Conservation (phyloP, 768 basidiomycete genomes). For the Trametes cinnabarina region DNA sequence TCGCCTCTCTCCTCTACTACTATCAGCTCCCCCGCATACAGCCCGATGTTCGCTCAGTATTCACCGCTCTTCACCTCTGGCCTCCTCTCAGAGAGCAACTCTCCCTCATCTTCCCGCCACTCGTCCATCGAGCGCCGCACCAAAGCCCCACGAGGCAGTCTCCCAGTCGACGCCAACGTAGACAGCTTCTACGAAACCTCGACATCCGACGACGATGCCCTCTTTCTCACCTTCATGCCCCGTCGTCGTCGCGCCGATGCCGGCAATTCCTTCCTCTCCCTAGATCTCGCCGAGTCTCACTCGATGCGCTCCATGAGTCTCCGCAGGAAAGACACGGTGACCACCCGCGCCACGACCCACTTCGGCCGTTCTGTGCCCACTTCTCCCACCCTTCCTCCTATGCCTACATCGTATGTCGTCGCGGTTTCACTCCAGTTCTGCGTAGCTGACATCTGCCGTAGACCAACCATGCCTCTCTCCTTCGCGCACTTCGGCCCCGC, state of each 20-base stretch:
- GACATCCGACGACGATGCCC: slow-evolving; percentile 35
- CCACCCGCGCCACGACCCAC: slow-evolving; percentile 18
- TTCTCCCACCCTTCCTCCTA: slow-evolving; percentile 7
- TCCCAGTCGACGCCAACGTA: slow-evolving; percentile 39
- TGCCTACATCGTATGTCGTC: slow-evolving; percentile 12
- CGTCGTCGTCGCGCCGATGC: slow-evolving; percentile 34
- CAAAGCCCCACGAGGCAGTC: slow-evolving; percentile 27
- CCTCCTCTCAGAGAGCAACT: slow-evolving; percentile 41
- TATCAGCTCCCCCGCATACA: background rate
- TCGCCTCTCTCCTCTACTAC: background rate
- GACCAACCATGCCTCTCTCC: slow-evolving; percentile 7
- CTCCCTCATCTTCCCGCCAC: slow-evolving; percentile 23
- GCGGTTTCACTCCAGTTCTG: background rate
- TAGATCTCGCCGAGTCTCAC: slow-evolving; percentile 61
- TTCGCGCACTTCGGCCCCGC: slow-evolving; percentile 16
- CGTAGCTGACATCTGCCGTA: background rate
- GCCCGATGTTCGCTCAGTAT: slow-evolving; percentile 44
- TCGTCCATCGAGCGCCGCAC: slow-evolving; percentile 18
- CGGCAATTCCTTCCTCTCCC: slow-evolving; percentile 61
- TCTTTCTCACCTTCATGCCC: slow-evolving; percentile 49
- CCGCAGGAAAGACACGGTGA: slow-evolving; percentile 33
- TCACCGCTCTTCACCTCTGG: slow-evolving; percentile 68
- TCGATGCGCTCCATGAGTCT: slow-evolving; percentile 41
- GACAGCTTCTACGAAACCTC: slow-evolving; percentile 20
- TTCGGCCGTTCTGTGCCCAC: slow-evolving; percentile 19